Evolutionary conservation across 306 rosid species (phyloP).

Genomic region (Trifolium subterraneum): DNA sequence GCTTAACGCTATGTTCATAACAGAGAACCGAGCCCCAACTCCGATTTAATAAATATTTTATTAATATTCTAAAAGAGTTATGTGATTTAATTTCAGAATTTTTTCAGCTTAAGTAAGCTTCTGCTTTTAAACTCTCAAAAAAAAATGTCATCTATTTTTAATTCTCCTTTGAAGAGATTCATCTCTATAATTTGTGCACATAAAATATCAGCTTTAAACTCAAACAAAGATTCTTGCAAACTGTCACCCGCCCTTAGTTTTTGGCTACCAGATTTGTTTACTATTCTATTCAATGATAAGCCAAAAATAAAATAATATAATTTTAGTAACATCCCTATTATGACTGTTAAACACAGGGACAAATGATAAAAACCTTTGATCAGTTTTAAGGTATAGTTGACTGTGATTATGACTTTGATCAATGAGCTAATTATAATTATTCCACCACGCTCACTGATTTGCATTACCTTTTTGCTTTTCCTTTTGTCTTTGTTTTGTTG

Average conservation of each 20-base stretch:
- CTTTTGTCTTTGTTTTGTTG: neutral
- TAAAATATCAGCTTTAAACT: too few relatives aligned
- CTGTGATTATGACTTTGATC: neutral
- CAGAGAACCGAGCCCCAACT: too few relatives aligned
- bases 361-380: slow-evolving; percentile 18
- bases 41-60: too few relatives aligned
- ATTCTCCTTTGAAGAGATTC: too few relatives aligned
- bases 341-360: slow-evolving; percentile 6
- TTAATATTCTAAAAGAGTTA: too few relatives aligned
- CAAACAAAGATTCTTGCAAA: neutral
- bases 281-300: slow-evolving; percentile 23
- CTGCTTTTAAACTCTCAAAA: too few relatives aligned
- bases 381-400: slow-evolving; percentile 14
- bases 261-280: slow-evolving; percentile 47
- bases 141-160: too few relatives aligned
- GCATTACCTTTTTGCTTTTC: neutral
- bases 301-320: slow-evolving; percentile 23
- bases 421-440: neutral
- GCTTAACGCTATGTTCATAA: too few relatives aligned
- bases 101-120: too few relatives aligned
- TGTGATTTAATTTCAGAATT: too few relatives aligned
- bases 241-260: slow-evolving; percentile 54
- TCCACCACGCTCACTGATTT: slow-evolving; percentile 52
- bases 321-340: slow-evolving; percentile 32
- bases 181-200: too few relatives aligned